Base-by-base conservation (phyloP, 176 grass and related monocot species). In the Rhynchospora breviuscula region DNA sequence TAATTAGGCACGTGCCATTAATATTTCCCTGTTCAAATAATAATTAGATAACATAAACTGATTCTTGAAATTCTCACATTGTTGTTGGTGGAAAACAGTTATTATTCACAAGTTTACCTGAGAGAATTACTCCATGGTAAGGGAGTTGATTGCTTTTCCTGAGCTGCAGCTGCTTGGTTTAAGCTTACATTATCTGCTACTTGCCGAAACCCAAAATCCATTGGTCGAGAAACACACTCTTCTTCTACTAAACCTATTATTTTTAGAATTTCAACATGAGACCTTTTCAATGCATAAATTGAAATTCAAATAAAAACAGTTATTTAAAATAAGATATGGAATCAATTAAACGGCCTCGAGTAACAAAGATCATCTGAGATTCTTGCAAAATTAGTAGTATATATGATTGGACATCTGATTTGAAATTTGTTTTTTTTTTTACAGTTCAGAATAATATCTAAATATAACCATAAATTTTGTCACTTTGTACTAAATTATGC, bases 191-290 rank as follows among this genome's bases (percentile, higher is more conserved):
- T 63, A 52, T 82, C 59, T 82, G 19, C 43, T 18, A 67, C 22
- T 29, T 82, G 62, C 45, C 12, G 7, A 67, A 82, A 65, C 3
- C 61, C 62, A 46, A 82, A 67, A 51, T 82, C 80, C 14, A 9
- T 67, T 25, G 80, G 21, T 12, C 61, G 61, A 31, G 80, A 82
- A 82, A 59, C n/a, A 5, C 44, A 51, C 19, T 82, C 80, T 48
- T 82, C 80, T 82, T 82, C 80, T 49, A 19, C 80, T 78, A 60
- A 85, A 48, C 49, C 49, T 77, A 23, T 54, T 1, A 76, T 53
- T 23, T 6, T 76, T 76, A 74, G 48, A n/a, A 15, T 14, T 17
- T 40, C 10, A 76, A 44, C 40, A 70, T 67, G 29, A 35, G 10
- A 18, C 0, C 10, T 13, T 59, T 58, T 29, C 29, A 64, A 26